Evolutionary conservation across 75 land plant species (phyloP).

Genomic region (Pinus albicaulis): DNA sequence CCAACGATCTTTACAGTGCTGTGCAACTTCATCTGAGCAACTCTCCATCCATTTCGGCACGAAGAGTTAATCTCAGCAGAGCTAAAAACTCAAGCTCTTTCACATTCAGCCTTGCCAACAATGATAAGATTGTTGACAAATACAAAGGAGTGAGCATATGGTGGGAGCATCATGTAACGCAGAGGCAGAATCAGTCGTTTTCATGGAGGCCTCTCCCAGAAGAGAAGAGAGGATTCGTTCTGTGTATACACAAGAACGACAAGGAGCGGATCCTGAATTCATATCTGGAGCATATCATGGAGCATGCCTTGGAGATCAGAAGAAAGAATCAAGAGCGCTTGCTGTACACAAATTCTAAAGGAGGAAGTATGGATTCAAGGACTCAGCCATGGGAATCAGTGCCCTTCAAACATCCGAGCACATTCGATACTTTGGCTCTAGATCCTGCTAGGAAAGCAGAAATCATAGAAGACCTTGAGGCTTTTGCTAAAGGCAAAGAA

Average conservation of each 20-base stretch:
- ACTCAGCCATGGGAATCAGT: conserved; percentile 80
- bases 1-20: conserved; percentile 84
- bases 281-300: conserved; percentile 68
- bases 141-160: conserved; percentile 38
- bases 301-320: conserved; percentile 41
- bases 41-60: conserved; percentile 48
- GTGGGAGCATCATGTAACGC: conserved; percentile 56
- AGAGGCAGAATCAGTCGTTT: conserved; percentile 40
- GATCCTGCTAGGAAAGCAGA: conserved; percentile 60
- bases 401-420: conserved; percentile 88
- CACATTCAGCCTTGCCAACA: conserved; percentile 68
- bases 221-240: conserved; percentile 65
- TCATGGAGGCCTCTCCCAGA: conserved; percentile 68
- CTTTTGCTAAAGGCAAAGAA: conserved; percentile 54
- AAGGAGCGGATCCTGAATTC: conserved; percentile 38
- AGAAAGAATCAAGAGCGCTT: conserved; percentile 49
- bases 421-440: conserved; percentile 83
- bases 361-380: conserved; percentile 54
- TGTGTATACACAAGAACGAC: conserved; percentile 63
- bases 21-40: conserved; percentile 65
- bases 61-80: conserved; percentile 56
- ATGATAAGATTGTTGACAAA: conserved; percentile 57
- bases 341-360: conserved; percentile 64
- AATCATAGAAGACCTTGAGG: conserved; percentile 66
- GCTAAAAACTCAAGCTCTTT: conserved; percentile 66